Evolutionary conservation across 148 eudicot genomes (phyloP).

Genomic region (Rhododendron molle): DNA sequence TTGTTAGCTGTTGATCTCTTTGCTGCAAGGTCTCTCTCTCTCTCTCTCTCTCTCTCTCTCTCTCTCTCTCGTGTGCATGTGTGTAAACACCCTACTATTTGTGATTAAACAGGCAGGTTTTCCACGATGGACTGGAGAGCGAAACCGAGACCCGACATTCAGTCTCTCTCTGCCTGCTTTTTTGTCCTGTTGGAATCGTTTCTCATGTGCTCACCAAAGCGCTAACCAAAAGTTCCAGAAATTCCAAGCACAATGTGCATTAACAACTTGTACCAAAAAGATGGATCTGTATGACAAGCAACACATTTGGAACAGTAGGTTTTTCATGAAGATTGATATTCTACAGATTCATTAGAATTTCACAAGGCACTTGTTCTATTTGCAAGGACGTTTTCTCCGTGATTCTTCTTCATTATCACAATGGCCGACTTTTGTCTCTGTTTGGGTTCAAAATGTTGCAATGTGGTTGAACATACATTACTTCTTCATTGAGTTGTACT

Average conservation of each 20-base stretch:
- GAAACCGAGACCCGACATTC: conserved; percentile 84
- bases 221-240: conserved; percentile 26
- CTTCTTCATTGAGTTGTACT: conserved; percentile 20
- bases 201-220: conserved; percentile 69
- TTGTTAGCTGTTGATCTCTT: conserved; percentile 77
- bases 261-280: conserved; percentile 3
- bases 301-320: neutral
- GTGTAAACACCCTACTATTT: neutral
- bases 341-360: neutral
- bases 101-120: conserved; percentile 59
- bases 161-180: conserved; percentile 76
- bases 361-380: neutral
- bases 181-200: conserved; percentile 77
- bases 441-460: neutral
- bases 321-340: neutral
- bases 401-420: neutral
- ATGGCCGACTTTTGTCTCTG: neutral
- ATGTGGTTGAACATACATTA: conserved; percentile 14
- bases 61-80: neutral
- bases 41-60: conserved; percentile 9
- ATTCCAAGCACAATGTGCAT: neutral
- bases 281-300: neutral
- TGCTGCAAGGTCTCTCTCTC: conserved; percentile 76
- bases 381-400: neutral
- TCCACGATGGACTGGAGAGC: conserved; percentile 70